Evolutionary conservation across 441 rosid species (phyloP).

Genomic region (Daphne laureola): DNA sequence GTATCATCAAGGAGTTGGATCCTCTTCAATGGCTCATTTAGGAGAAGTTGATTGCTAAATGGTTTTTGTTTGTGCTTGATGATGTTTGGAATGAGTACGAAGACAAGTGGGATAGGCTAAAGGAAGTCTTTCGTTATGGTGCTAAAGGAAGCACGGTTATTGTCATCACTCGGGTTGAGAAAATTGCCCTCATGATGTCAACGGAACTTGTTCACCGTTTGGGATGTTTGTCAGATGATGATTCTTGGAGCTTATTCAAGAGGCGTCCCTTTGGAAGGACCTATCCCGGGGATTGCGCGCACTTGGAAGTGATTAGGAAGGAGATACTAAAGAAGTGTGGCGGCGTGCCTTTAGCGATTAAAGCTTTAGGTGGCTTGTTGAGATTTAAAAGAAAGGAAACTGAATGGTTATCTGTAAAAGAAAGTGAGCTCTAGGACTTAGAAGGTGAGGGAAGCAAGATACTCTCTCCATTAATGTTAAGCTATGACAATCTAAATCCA

Average conservation of each 20-base stretch:
- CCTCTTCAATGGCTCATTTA: neutral
- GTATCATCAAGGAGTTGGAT: neutral
- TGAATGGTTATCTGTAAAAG: slow-evolving; percentile 3
- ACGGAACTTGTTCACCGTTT: neutral
- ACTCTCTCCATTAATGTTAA: neutral
- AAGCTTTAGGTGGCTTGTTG: neutral
- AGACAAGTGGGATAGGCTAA: too few relatives aligned
- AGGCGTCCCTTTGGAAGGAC: neutral
- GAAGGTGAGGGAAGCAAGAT: neutral
- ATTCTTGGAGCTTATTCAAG: too few relatives aligned
- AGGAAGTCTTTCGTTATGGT: too few relatives aligned
- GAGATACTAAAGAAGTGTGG: slow-evolving; percentile 7
- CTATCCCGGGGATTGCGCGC: too few relatives aligned
- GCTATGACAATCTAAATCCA: neutral
- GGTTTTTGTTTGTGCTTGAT: slow-evolving; percentile 3
- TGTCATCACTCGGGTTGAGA: neutral
- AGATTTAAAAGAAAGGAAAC: neutral
- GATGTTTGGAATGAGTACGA: slow-evolving; percentile 10
- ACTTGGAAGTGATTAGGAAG: slow-evolving; percentile 2
- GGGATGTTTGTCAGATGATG: too few relatives aligned
- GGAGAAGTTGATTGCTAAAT: slow-evolving; percentile 1
- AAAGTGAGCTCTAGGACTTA: slow-evolving; percentile 4
- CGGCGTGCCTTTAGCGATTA: slow-evolving; percentile 3
- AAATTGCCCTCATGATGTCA: neutral
- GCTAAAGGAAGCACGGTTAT: neutral